These are phyloP conservation scores for Fusarium citri DNA, from an alignment of 2,329 filamentous ascomycete genomes.

Conservation along the genomic window DNA sequence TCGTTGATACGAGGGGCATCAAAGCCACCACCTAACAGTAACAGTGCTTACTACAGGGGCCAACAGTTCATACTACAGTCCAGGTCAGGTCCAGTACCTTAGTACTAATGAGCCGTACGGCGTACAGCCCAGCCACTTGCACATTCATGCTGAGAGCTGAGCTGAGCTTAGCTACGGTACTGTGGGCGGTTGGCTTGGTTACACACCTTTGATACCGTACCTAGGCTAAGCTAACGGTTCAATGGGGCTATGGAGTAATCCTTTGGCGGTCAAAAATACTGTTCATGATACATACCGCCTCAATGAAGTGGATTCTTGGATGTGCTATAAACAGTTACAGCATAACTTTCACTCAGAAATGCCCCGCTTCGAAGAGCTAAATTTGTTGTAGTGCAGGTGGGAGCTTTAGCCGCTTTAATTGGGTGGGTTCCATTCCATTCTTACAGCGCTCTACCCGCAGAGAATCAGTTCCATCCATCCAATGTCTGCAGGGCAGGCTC, in stretches of 20 bases:
- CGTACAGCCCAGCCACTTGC: constrained; percentile 16
- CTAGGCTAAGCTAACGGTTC: background rate
- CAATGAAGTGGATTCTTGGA: constrained; percentile 14
- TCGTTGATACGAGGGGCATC: constrained; percentile 20
- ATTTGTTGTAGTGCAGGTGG: constrained; percentile 31
- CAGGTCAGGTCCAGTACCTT: background rate
- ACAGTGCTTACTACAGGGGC: constrained; percentile 19
- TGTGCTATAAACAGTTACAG: constrained; percentile 33
- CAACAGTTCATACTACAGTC: background rate
- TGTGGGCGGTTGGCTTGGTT: background rate
- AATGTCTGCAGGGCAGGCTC: background rate
- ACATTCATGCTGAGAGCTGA: background rate
- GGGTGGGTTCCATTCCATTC: constrained; percentile 9
- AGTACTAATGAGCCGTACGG: background rate
- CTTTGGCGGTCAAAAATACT: constrained; percentile 14
- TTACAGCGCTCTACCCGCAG: constrained; percentile 24
- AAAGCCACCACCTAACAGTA: background rate
- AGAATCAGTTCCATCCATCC: background rate
- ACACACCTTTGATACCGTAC: background rate
- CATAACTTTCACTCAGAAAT: constrained; percentile 4
- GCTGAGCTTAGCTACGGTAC: background rate
- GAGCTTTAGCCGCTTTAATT: constrained; percentile 30
- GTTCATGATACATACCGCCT: constrained; percentile 22
- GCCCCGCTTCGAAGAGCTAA: constrained; percentile 24
- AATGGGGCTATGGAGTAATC: constrained; percentile 4